phyloP scores from a whole-genome alignment of 495 filamentous ascomycete species.

The Acidiella bohemica region DNA sequence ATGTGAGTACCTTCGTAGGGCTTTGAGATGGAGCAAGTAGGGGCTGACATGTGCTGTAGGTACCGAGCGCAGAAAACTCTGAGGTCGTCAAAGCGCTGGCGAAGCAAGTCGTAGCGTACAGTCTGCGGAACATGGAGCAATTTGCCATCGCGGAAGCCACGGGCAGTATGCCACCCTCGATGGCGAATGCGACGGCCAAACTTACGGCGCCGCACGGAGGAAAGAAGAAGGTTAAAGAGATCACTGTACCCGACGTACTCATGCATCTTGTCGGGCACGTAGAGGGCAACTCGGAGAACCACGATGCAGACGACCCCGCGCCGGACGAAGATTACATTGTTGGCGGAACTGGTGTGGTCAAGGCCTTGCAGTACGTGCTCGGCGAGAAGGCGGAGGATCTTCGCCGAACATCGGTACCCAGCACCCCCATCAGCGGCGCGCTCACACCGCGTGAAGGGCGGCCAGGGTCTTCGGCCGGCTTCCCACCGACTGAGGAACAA shows the following conservation, averaged over 20 bases:
- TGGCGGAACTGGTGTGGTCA: conserved; percentile 87
- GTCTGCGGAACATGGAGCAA: conserved; percentile 78
- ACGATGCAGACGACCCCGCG: conserved; percentile 56
- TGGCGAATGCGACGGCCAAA: conserved; percentile 29
- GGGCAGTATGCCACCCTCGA: conserved; percentile 7
- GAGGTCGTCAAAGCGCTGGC: conserved; percentile 88
- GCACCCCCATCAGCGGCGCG: conserved; percentile 34
- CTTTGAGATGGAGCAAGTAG: background rate
- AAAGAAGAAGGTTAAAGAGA: conserved; percentile 37
- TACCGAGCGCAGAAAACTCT: conserved; percentile 60
- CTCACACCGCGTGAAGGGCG: conserved; percentile 38
- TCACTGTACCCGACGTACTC: conserved; percentile 49
- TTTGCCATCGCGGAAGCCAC: conserved; percentile 33
- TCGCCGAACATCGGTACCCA: conserved; percentile 28
- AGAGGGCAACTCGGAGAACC: conserved; percentile 38
- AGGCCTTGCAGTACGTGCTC: conserved; percentile 74
- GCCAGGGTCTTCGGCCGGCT: conserved; percentile 21
- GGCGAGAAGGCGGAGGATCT: conserved; percentile 55
- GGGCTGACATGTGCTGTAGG: conserved; percentile 6
- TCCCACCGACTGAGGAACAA: conserved; percentile 26
- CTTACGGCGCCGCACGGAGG: conserved; percentile 30
- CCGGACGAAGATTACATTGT: conserved; percentile 93
- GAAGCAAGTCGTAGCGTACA: conserved; percentile 87
- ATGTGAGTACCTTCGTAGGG: conserved; percentile 31
- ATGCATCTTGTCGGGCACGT: conserved; percentile 47